A percentile compares a stretch with the other conserved stretches of the same genome.
phyloP scores from a whole-genome alignment of 306 rosid species.

The Citrullus amarus region DNA sequence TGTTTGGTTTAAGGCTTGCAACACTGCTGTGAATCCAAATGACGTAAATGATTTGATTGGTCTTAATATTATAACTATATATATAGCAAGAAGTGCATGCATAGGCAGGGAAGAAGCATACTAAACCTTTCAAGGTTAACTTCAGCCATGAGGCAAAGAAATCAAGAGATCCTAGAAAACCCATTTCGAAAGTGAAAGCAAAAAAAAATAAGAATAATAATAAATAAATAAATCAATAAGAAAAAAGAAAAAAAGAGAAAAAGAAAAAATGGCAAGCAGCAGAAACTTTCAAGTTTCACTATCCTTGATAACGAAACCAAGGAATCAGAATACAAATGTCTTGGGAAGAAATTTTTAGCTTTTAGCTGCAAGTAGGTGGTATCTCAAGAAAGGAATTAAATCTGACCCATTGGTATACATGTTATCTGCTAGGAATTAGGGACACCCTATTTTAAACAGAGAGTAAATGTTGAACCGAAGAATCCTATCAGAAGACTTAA shows the following conservation, averaged over 20 bases:
- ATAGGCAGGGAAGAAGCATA: neutral
- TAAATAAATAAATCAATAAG: too few relatives aligned
- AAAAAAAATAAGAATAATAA: neutral
- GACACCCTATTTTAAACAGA: neutral
- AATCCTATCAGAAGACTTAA: neutral
- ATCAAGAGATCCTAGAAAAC: neutral
- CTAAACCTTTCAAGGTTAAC: slow-evolving; percentile 1
- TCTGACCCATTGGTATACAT: neutral
- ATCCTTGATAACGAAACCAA: neutral
- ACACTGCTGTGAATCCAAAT: neutral
- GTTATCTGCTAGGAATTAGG: neutral
- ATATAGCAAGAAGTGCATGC: neutral
- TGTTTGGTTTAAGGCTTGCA: neutral
- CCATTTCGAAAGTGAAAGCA: neutral
- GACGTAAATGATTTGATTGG: neutral
- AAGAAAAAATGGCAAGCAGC: neutral
- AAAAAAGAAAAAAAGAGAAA: too few relatives aligned
- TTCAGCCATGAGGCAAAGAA: neutral
- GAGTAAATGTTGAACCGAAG: neutral
- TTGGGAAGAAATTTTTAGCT: neutral
- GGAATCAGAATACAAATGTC: neutral
- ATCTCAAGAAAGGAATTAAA: slow-evolving; percentile 1
- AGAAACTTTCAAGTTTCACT: neutral
- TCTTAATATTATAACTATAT: neutral
- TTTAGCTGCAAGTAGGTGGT: neutral